Conservation (phyloP, 805 yeast genomes). For the Candida namnaoensis region DNA sequence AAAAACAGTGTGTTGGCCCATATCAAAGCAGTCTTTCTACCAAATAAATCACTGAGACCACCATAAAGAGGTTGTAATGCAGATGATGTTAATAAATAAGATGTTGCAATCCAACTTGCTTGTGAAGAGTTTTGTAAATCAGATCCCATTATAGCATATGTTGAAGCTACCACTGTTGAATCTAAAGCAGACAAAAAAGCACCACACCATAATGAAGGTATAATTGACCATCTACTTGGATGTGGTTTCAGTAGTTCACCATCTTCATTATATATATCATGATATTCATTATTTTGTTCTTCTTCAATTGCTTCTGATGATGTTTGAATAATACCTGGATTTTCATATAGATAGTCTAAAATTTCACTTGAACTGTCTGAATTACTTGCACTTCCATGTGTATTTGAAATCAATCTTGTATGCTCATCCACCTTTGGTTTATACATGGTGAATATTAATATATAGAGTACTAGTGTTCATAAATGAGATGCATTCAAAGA, state of each 20-base stretch:
- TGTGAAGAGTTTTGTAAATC: conserved; percentile 25
- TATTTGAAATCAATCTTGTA: too few relatives aligned
- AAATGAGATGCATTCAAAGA: too few relatives aligned
- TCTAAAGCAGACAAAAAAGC: conserved; percentile 40
- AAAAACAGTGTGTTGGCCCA: conserved; percentile 25
- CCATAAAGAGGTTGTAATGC: conserved; percentile 35
- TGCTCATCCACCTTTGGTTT: too few relatives aligned
- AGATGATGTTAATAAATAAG: conserved; percentile 30
- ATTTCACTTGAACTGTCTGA: too few relatives aligned
- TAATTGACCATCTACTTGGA: background rate
- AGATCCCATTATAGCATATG: conserved; percentile 36
- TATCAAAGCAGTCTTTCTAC: conserved; percentile 25
- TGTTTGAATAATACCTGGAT: too few relatives aligned
- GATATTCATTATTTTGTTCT: too few relatives aligned
- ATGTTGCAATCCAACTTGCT: conserved; percentile 33
- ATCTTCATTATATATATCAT: too few relatives aligned
- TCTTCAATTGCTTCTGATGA: background rate
- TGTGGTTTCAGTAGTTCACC: background rate
- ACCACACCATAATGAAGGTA: background rate
- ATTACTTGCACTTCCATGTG: too few relatives aligned
- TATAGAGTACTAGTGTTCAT: too few relatives aligned
- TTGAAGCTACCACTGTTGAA: conserved; percentile 39
- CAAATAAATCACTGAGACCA: conserved; percentile 28
- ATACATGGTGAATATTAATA: too few relatives aligned
- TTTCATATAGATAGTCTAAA: too few relatives aligned